These are phyloP conservation scores for Populus simonii DNA, from an alignment of 345 rosid genomes.

Conservation along the genomic window DNA sequence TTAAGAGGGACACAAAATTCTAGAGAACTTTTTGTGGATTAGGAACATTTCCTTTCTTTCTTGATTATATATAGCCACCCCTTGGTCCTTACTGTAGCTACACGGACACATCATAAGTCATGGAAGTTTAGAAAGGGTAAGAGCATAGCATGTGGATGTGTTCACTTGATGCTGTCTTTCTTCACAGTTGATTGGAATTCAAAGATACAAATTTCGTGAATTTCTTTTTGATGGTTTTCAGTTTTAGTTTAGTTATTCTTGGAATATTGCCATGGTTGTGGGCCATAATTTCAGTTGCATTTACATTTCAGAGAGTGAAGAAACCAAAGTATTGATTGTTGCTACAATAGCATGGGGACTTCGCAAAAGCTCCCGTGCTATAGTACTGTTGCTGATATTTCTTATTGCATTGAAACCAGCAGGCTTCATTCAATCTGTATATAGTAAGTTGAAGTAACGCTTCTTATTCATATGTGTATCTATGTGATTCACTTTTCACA, in stretches of 20 bases:
- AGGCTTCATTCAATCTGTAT: slow-evolving; percentile 41
- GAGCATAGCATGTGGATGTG: no score
- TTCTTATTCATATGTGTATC: not conserved
- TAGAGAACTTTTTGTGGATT: no score
- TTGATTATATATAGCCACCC: no score
- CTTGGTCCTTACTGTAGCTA: no score
- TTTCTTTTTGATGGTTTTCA: not conserved
- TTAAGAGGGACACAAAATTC: no score
- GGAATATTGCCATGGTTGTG: not conserved
- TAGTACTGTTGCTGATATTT: slow-evolving; percentile 32
- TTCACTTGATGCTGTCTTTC: no score
- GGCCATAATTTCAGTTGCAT: not conserved
- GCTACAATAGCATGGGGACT: slow-evolving; percentile 46
- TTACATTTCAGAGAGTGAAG: slow-evolving; percentile 35
- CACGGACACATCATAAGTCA: no score
- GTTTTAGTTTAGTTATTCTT: not conserved
- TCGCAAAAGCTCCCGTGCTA: slow-evolving; percentile 40
- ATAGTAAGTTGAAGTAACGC: slow-evolving; percentile 30
- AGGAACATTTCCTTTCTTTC: no score
- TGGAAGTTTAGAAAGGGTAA: no score
- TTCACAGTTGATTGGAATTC: not conserved
- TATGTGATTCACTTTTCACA: not conserved
- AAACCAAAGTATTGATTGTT: slow-evolving; percentile 38
- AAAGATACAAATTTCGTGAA: not conserved
- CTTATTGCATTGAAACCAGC: slow-evolving; percentile 34